These are phyloP conservation scores for Globisporangium rhizosaccharum DNA, from an alignment of 352 stramenopile genomes.

Conservation along the genomic window DNA sequence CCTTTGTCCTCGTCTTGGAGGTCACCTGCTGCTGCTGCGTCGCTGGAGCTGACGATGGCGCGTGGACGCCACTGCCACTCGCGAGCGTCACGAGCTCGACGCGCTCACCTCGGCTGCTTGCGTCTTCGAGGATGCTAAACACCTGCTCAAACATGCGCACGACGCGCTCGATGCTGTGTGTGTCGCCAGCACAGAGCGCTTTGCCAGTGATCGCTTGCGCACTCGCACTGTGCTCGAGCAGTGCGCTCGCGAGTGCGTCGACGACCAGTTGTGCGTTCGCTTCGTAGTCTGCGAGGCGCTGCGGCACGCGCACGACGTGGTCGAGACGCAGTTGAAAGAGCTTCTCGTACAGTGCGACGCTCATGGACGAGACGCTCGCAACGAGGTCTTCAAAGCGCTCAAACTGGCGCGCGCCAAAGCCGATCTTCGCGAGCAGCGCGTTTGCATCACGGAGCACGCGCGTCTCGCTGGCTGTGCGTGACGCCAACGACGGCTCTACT, in stretches of 20 bases:
- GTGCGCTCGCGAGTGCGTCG: constrained; percentile 57
- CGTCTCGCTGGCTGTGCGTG: not conserved
- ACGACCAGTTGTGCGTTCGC: constrained; percentile 86
- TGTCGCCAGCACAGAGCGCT: constrained; percentile 44
- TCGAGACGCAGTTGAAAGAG: constrained; percentile 85
- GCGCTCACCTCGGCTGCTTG: constrained; percentile 20
- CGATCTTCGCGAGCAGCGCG: constrained; percentile 64
- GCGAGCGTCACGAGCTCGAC: not conserved
- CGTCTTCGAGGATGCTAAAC: constrained; percentile 44
- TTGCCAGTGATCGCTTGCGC: constrained; percentile 34
- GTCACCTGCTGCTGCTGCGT: not conserved
- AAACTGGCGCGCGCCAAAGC: constrained; percentile 81
- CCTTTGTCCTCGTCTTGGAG: constrained; percentile 4
- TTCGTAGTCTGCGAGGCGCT: constrained; percentile 66
- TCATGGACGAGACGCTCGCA: constrained; percentile 88
- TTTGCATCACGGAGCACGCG: constrained; percentile 54
- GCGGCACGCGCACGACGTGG: constrained; percentile 57
- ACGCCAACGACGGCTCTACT: not conserved
- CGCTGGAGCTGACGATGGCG: not conserved
- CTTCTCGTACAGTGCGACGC: constrained; percentile 88
- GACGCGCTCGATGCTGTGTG: constrained; percentile 41
- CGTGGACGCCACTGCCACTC: not conserved
- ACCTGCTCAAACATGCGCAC: constrained; percentile 57
- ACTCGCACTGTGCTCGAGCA: constrained; percentile 56
- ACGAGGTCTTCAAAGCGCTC: constrained; percentile 67